Percentiles rank a stretch among this genome's conserved stretches.
phyloP scores from a whole-genome alignment of 495 filamentous ascomycete species.

The Usnea hakonensis region DNA sequence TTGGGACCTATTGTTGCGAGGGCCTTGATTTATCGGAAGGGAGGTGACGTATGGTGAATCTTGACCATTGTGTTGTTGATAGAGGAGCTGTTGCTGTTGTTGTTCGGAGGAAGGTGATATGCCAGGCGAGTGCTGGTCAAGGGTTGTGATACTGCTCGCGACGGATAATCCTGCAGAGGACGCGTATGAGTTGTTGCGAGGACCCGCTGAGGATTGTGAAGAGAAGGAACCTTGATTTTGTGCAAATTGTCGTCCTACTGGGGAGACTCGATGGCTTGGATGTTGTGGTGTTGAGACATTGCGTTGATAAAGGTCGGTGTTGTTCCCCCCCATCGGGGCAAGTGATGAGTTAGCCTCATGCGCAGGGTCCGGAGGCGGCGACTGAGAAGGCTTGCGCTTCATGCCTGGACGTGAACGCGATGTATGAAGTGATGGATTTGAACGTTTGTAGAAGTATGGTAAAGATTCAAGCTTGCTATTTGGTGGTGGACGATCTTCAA shows the following conservation, averaged over 20 bases:
- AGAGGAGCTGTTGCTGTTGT: slow-evolving; percentile 25
- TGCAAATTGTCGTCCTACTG: slow-evolving; percentile 41
- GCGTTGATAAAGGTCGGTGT: slow-evolving; percentile 59
- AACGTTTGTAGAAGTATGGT: slow-evolving; percentile 2
- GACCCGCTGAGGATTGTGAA: slow-evolving; percentile 60
- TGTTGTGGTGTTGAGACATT: slow-evolving; percentile 28
- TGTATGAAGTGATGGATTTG: slow-evolving; percentile 33
- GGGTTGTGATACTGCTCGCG: slow-evolving; percentile 65
- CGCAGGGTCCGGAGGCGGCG: slow-evolving; percentile 59
- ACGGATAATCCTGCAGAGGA: slow-evolving; percentile 57
- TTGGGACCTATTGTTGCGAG: slow-evolving; percentile 43
- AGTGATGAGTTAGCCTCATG: slow-evolving; percentile 47
- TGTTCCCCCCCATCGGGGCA: slow-evolving; percentile 34
- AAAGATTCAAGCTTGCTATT: slow-evolving; percentile 22
- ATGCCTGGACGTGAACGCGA: slow-evolving; percentile 45
- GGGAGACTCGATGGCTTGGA: slow-evolving; percentile 11
- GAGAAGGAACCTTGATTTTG: slow-evolving; percentile 62
- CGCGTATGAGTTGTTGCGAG: slow-evolving; percentile 66
- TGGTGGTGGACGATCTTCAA: slow-evolving; percentile 50
- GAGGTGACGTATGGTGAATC: slow-evolving; percentile 53
- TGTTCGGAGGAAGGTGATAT: slow-evolving; percentile 58
- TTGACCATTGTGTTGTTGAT: slow-evolving; percentile 33
- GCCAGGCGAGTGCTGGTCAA: slow-evolving; percentile 65
- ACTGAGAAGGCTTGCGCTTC: slow-evolving; percentile 64
- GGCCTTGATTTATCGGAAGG: slow-evolving; percentile 54